phyloP scores from a whole-genome alignment of 2,329 filamentous ascomycete species.

The Venturia aucupariae region DNA sequence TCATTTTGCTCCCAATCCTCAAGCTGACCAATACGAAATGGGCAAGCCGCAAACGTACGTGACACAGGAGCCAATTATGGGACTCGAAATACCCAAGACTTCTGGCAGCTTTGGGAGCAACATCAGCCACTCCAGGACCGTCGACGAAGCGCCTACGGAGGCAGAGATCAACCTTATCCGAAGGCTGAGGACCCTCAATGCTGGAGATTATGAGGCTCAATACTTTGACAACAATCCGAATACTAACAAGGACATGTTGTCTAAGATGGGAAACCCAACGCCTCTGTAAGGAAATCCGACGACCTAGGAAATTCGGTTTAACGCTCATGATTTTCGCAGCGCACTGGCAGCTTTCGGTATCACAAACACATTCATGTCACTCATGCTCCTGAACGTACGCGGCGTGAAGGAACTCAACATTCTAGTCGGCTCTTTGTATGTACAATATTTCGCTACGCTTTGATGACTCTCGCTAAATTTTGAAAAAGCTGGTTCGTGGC shows the following conservation, averaged over 20 bases:
- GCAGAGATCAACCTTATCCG: slow-evolving; percentile 7
- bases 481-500: slow-evolving; percentile 8
- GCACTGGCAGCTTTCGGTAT: slow-evolving; percentile 9
- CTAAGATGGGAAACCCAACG: slow-evolving; percentile 11
- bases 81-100: background rate
- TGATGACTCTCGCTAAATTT: background rate
- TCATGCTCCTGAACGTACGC: slow-evolving; percentile 9
- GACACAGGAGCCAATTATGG: background rate
- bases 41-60: background rate
- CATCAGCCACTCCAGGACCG: background rate
- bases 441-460: background rate
- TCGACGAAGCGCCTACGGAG: slow-evolving; percentile 6
- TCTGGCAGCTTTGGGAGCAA: slow-evolving; percentile 7
- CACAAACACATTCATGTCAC: slow-evolving; percentile 10
- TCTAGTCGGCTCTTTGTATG: slow-evolving; percentile 7
- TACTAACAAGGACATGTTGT: background rate
- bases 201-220: slow-evolving; percentile 10
- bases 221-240: background rate
- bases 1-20: slow-evolving; percentile 1
- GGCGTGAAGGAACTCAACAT: slow-evolving; percentile 6
- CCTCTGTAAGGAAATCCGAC: background rate
- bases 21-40: background rate
- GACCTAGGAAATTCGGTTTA: background rate
- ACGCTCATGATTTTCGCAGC: background rate
- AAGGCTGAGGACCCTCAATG: slow-evolving; percentile 8